phyloP scores from a whole-genome alignment of 1,139 yeast species.

The Nakaseomyces bracarensis region DNA sequence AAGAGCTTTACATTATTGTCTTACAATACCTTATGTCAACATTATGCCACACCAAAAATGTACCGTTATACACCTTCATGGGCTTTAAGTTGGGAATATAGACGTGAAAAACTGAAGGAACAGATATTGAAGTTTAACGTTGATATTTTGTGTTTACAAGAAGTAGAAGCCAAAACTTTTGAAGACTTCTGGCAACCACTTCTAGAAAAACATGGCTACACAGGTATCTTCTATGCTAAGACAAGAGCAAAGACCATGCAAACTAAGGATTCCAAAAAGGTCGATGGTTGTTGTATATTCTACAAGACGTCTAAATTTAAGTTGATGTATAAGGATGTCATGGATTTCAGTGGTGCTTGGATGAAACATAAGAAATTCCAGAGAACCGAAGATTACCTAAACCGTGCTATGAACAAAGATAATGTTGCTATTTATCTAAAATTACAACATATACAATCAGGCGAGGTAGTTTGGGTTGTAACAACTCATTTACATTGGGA shows the following conservation, averaged over 20 bases:
- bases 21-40: constrained; percentile 90
- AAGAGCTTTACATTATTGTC: constrained; percentile 66
- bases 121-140: constrained; percentile 59
- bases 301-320: constrained; percentile 63
- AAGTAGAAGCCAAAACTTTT: constrained; percentile 80
- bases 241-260: constrained; percentile 90
- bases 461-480: constrained; percentile 64
- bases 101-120: constrained; percentile 64
- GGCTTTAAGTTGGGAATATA: constrained; percentile 94
- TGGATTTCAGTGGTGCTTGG: constrained; percentile 85
- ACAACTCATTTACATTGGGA: constrained; percentile 99
- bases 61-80: constrained; percentile 94
- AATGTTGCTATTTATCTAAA: constrained; percentile 79
- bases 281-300: constrained; percentile 96
- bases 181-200: constrained; percentile 81
- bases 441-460: constrained; percentile 64
- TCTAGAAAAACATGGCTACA: constrained; percentile 66
- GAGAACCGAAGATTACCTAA: constrained; percentile 88
- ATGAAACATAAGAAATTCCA: constrained; percentile 83
- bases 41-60: constrained; percentile 86
- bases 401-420: constrained; percentile 93
- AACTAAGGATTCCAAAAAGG: constrained; percentile 74
- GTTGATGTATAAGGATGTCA: constrained; percentile 58
- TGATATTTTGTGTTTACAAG: constrained; percentile 87
- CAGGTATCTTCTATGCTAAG: constrained; percentile 75